Base-by-base conservation (phyloP, 345 rosid genomes). In the Schrenkiella parvula region DNA sequence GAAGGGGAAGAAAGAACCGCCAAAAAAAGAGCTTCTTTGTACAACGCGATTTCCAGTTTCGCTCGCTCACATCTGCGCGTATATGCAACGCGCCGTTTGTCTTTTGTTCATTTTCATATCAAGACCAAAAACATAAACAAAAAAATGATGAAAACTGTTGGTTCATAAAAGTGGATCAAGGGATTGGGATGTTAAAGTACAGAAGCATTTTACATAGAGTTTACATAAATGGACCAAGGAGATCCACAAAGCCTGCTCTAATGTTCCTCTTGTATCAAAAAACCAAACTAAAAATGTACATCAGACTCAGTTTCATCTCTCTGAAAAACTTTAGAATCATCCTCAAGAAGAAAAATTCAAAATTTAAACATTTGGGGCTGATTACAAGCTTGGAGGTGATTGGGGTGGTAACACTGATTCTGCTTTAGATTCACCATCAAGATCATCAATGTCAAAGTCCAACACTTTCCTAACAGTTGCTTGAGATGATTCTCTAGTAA, bases 351-450 rank as follows among this genome's bases (percentile, higher is more conserved):
- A n/a, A 31, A 34, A 9, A 0, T 15, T 37, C 46, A 44, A 22
- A 4, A 44, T 0, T 19, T 23, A 31, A 53, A 53, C 77, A 4
- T 39, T 28, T 53, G 50, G 43, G 44, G 32, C n/a, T 5, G 76
- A 61, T 64, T 78, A 66, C 25, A 52, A 62, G 29, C 66, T 75
- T 57, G 95, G 97, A 68, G 97, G 83, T 26, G 96, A 80, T 51
- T 80, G 73, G 3, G 92, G 97, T 50, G 92, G 88, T 42, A 86
- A 25, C 23, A 90, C 97, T 11, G 71, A 46, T 4, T 13, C 69
- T 32, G 2, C 61, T 25, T 65, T 60, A 48, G 72, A 61, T 50
- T 64, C 53, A 58, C 44, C 46, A 42, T 62, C 54, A 11, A 66
- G 52, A 32, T 31, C 41, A 52, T 52, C 6, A 52, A 39, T 1